Conservation (phyloP, 345 rosid genomes). For the Cochlearia excelsa region DNA sequence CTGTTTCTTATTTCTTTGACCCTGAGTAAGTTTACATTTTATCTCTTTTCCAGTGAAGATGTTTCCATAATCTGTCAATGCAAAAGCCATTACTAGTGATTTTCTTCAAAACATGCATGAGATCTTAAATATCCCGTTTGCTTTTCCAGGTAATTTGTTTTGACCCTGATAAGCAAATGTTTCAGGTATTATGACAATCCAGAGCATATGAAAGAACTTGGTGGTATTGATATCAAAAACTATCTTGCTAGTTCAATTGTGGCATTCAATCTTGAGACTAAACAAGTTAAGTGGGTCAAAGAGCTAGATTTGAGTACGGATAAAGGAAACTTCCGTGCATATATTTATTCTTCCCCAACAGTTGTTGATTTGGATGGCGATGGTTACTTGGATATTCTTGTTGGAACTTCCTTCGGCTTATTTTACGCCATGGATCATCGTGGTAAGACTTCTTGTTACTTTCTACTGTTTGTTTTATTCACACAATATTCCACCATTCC, state of each 20-base stretch:
- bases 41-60: constrained; percentile 13
- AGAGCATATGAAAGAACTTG: constrained; percentile 86
- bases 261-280: constrained; percentile 93
- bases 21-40: constrained; percentile 68
- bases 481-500: constrained; percentile 5
- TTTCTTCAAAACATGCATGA: constrained; percentile 19
- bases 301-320: constrained; percentile 87
- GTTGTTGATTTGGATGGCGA: constrained; percentile 99
- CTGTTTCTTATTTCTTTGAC: constrained; percentile 95
- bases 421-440: constrained; percentile 95
- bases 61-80: constrained; percentile 7
- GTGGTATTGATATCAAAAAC: constrained; percentile 78
- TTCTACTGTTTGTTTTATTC: neutral
- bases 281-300: constrained; percentile 91
- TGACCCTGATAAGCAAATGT: constrained; percentile 17
- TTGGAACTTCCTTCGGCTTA: constrained; percentile 94
- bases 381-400: constrained; percentile 95
- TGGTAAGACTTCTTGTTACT: constrained; percentile 49
- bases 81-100: constrained; percentile 14
- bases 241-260: constrained; percentile 87
- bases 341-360: constrained; percentile 89
- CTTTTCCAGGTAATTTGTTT: constrained; percentile 11
- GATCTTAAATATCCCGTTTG: neutral
- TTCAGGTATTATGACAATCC: constrained; percentile 91
- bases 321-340: constrained; percentile 65